phyloP scores from a whole-genome alignment of 106 monocot genomes.

The Allium cepa region DNA sequence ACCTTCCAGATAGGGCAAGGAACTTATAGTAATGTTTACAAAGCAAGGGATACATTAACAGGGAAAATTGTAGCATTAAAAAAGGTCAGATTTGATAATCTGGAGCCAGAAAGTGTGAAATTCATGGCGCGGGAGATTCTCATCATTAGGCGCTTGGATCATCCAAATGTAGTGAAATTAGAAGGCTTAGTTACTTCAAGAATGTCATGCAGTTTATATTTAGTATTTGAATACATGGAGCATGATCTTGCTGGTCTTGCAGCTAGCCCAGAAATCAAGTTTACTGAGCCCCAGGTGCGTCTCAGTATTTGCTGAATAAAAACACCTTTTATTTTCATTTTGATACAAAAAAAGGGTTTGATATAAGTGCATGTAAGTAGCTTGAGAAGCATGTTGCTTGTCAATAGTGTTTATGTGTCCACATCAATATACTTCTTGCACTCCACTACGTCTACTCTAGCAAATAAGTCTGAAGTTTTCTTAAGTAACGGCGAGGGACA shows the following conservation, averaged over 20 bases:
- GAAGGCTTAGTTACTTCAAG: slow-evolving; percentile 33
- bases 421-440: no score
- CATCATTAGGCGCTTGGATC: slow-evolving; percentile 30
- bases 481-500: no score
- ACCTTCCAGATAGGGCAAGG: slow-evolving; percentile 29
- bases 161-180: slow-evolving; percentile 33
- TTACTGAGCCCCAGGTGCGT: slow-evolving; percentile 31
- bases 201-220: slow-evolving; percentile 31
- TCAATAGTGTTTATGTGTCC: no score
- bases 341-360: no score
- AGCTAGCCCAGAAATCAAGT: slow-evolving; percentile 21
- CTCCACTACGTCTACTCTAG: no score
- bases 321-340: background rate
- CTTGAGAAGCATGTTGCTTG: no score
- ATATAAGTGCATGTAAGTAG: no score
- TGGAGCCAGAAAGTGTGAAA: slow-evolving; percentile 37
- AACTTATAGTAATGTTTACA: slow-evolving; percentile 42
- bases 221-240: slow-evolving; percentile 47
- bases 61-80: slow-evolving; percentile 34
- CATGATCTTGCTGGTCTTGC: slow-evolving; percentile 48
- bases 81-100: slow-evolving; percentile 38
- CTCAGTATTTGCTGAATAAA: background rate
- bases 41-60: slow-evolving; percentile 23
- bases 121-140: slow-evolving; percentile 41
- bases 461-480: no score